A percentile compares a stretch with the other conserved stretches of the same genome.
Conservation (phyloP, 768 basidiomycete genomes). For the Boletus barrowsii region DNA sequence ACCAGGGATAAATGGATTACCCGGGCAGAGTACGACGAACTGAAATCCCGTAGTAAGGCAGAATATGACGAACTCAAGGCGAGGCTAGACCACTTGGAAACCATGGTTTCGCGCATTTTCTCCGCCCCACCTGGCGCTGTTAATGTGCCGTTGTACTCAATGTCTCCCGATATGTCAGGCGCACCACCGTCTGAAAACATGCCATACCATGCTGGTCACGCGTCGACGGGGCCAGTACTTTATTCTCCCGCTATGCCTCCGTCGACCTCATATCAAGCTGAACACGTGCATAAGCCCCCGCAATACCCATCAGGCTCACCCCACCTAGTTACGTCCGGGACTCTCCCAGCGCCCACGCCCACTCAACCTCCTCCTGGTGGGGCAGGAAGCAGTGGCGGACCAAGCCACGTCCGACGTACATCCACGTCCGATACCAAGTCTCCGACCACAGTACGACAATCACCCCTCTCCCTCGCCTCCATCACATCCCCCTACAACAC, state of each 20-base stretch:
- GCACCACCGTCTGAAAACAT: slow-evolving; percentile 24
- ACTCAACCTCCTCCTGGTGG: slow-evolving; percentile 14
- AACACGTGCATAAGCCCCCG: slow-evolving; percentile 21
- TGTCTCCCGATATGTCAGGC: slow-evolving; percentile 31
- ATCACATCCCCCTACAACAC: slow-evolving; percentile 41
- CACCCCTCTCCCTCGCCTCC: slow-evolving; percentile 39
- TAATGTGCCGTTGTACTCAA: slow-evolving; percentile 30
- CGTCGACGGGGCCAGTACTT: slow-evolving; percentile 24
- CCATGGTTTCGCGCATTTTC: slow-evolving; percentile 44
- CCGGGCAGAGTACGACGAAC: slow-evolving; percentile 72
- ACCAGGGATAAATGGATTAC: slow-evolving; percentile 78
- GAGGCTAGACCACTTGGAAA: slow-evolving; percentile 60
- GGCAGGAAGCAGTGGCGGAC: slow-evolving; percentile 11
- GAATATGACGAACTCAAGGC: slow-evolving; percentile 56
- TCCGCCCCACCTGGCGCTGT: slow-evolving; percentile 26
- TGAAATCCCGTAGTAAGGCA: slow-evolving; percentile 48
- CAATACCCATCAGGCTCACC: slow-evolving; percentile 29
- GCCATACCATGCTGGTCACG: slow-evolving; percentile 28
- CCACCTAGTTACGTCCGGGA: slow-evolving; percentile 23
- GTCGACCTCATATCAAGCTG: slow-evolving; percentile 24
- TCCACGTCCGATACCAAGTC: slow-evolving; percentile 32
- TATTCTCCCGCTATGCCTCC: slow-evolving; percentile 22
- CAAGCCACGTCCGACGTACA: slow-evolving; percentile 26
- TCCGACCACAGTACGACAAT: slow-evolving; percentile 33
- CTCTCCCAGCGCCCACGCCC: slow-evolving; percentile 20